Evolutionary conservation across 225 moss, liverwort and hornwort species (phyloP), one percentile per base, ranked within the genome.

Genomic region (Neckera pumila): DNA sequence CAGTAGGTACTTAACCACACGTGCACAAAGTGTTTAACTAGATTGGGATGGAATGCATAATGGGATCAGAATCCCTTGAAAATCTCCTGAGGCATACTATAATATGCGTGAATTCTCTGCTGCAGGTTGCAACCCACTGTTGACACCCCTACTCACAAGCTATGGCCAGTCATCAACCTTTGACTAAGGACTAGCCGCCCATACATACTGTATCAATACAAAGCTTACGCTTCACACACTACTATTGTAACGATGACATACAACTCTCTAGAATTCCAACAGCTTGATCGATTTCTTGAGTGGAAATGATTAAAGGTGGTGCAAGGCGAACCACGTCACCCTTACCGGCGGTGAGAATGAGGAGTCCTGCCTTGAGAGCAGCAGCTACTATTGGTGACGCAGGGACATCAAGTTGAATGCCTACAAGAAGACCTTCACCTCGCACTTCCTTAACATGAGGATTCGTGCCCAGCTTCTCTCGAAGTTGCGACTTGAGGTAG

Each of bases 261-360:
- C 94, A 96, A 25, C 87, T 92, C 85, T 87, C 95, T 11, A 98
- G 88, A 82, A 96, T 96, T 51, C 92, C 86, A 10, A 97, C 87
- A 25, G 96, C 96, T 84, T 92, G 89, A 56, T 97, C 91, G 67
- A 98, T 86, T 89, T 98, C 96, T 87, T 93, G 85, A 59, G 93
- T 89, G 72, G 97, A 92, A 87, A 98, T 94, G 53, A 91, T 92
- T 18, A 98, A 90, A 12, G 98, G 98, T 42, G 98, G 97, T 70
- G 94, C 97, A 79, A 98, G 89, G 53, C 98, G 95, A 75, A 98
- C 91, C 47, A 97, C 94, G 85, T 98, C 97, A 62, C 98, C 98
- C 71, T 95, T 97, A 19, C 96, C 97, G 30, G 97, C 96, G 22
- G 95, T 96, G 84, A 98, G 95, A 49, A 98, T 86, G 70, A 98